Conservation (phyloP, 805 yeast genomes). For the Tetrapisispora phaffii region DNA sequence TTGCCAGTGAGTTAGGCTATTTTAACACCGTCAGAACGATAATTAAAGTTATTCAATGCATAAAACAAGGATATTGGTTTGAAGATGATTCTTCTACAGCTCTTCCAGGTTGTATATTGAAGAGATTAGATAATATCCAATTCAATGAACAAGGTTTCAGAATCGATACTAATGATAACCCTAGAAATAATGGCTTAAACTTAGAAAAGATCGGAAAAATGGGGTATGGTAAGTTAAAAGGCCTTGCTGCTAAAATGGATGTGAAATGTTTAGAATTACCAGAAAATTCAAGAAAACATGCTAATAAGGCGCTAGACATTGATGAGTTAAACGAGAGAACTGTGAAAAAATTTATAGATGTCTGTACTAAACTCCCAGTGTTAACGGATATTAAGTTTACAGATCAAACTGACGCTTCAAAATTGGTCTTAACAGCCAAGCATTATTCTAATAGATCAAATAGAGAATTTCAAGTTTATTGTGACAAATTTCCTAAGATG, state of each 20-base stretch:
- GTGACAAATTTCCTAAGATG: slow-evolving; percentile 78
- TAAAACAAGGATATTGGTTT: slow-evolving; percentile 83
- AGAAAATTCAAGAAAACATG: slow-evolving; percentile 13
- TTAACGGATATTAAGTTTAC: slow-evolving; percentile 35
- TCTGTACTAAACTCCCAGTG: slow-evolving; percentile 53
- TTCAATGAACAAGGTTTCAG: slow-evolving; percentile 19
- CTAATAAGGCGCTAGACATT: background rate
- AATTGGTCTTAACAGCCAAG: slow-evolving; percentile 36
- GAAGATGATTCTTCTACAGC: slow-evolving; percentile 60
- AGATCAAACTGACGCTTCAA: slow-evolving; percentile 32
- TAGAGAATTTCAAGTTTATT: slow-evolving; percentile 55
- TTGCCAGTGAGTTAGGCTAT: slow-evolving; percentile 75
- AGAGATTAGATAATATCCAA: slow-evolving; percentile 17
- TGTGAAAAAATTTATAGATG: slow-evolving; percentile 40
- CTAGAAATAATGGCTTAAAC: slow-evolving; percentile 12
- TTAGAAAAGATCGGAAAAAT: slow-evolving; percentile 38
- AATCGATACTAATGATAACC: background rate
- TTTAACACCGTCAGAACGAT: slow-evolving; percentile 50
- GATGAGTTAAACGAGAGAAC: slow-evolving; percentile 22
- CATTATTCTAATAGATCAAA: slow-evolving; percentile 43
- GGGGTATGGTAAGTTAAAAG: slow-evolving; percentile 26
- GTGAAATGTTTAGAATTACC: slow-evolving; percentile 30
- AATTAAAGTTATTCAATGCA: slow-evolving; percentile 66
- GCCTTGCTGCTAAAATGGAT: slow-evolving; percentile 16
- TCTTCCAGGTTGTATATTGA: slow-evolving; percentile 32